Evolutionary conservation across 1,284 basidiomycete species (phyloP), one percentile per base, ranked within the genome.

Genomic region (Cystobasidium slooffiae): DNA sequence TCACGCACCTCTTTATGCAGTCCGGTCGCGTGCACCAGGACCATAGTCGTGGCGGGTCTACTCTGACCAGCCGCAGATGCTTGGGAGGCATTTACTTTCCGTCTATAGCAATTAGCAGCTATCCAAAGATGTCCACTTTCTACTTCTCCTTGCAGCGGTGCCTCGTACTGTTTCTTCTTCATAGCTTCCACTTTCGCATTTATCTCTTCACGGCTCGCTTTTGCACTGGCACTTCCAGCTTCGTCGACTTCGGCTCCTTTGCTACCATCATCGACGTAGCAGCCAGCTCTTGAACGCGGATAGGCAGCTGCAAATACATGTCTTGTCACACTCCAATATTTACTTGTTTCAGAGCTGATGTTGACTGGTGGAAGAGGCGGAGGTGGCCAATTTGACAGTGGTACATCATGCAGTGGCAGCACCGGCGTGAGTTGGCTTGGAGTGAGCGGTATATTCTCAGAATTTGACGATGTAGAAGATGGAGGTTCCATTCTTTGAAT

Each of bases 21-120:
- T 6, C 92, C 92, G 81, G 90, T 93, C 0, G 90, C 91, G 79
- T 93, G 92, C 9, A 87, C 86, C 52, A 91, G 83, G 75, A 94
- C 86, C 55, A 94, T 82, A 0, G 91, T 93, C 47, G 90, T 49
- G 6, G 46, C 64, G 16, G 62, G n/a, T 37, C 61, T 20, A 37
- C 20, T 72, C 56, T n/a, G 18, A 12, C n/a, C 10, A 24, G 43
- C 41, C 7, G 18, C 24, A 16, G 39, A 37, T 37, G 24, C 16
- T 41, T 24, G 44, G 20, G n/a, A 6, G 1, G 8, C 18, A 8
- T 20, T 20, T 10, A 0, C 51, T 24, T 53, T 73, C 37, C 14
- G 62, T 52, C 47, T 58, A 24, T 73, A 73, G 41, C 63, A 53
- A 24, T 73, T 73, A 20, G 43, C 70, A 39, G 70, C 62, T 22